Conservation (phyloP, 73 alveolate genomes). For the Stentor roeselii region DNA sequence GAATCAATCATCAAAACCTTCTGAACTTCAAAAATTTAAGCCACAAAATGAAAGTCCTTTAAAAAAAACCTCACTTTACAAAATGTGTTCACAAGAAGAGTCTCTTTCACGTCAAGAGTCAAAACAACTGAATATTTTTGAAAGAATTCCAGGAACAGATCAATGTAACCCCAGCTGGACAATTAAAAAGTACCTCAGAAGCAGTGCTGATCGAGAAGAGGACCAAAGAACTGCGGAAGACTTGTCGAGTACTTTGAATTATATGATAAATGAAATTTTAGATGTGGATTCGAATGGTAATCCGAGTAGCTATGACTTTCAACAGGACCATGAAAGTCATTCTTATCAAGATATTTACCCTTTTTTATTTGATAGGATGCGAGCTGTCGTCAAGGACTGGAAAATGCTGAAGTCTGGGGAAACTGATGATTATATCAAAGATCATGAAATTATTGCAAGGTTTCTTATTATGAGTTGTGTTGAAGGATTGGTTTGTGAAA, state of each 20-base stretch:
- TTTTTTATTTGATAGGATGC: background rate
- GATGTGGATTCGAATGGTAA: constrained; percentile 18
- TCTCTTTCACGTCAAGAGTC: background rate
- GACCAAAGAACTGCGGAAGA: background rate
- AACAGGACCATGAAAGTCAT: background rate
- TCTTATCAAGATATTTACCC: background rate
- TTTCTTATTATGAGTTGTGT: background rate
- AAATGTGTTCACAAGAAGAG: background rate
- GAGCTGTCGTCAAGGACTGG: constrained; percentile 19
- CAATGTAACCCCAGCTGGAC: background rate
- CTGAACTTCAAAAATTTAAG: too few relatives aligned
- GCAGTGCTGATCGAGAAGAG: background rate
- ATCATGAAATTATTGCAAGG: constrained; percentile 1
- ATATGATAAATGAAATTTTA: background rate
- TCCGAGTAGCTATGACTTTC: background rate
- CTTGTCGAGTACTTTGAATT: background rate
- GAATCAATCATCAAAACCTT: too few relatives aligned
- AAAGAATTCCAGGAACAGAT: background rate
- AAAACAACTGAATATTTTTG: background rate
- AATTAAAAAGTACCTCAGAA: background rate
- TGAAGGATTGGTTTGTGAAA: background rate
- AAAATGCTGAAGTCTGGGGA: background rate
- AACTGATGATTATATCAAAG: background rate
- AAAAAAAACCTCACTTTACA: background rate
- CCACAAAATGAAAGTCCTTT: too few relatives aligned